phyloP scores from a whole-genome alignment of 2,329 filamentous ascomycete genomes.

The Aspergillus fumigatiaffinis region DNA sequence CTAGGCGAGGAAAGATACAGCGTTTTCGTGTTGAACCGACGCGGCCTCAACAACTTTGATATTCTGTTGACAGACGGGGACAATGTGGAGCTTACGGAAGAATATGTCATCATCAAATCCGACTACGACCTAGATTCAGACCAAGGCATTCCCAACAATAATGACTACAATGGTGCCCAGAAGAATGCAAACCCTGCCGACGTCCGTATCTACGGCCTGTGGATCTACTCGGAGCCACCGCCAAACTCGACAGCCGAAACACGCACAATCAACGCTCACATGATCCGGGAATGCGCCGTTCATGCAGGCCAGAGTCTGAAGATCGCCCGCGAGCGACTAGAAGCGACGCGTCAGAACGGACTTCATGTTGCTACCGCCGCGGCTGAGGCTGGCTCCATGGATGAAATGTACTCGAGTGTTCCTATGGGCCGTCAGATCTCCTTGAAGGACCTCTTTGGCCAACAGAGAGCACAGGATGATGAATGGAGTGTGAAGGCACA shows the following conservation, averaged over 20 bases:
- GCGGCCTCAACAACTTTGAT: slow-evolving; percentile 66
- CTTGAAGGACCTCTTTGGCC: slow-evolving; percentile 52
- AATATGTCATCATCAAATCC: slow-evolving; percentile 58
- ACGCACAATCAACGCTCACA: slow-evolving; percentile 49
- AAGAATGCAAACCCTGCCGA: slow-evolving; percentile 13
- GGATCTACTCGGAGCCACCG: slow-evolving; percentile 61
- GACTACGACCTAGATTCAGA: slow-evolving; percentile 29
- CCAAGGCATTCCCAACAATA: slow-evolving; percentile 2
- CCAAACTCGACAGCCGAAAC: slow-evolving; percentile 52
- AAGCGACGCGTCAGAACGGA: slow-evolving; percentile 31
- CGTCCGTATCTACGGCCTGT: slow-evolving; percentile 55
- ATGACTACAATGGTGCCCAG: slow-evolving; percentile 14
- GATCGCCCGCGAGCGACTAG: slow-evolving; percentile 38
- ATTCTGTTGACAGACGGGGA: slow-evolving; percentile 56
- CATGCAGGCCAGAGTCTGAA: slow-evolving; percentile 49
- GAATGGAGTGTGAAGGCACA: slow-evolving; percentile 49
- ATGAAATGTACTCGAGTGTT: slow-evolving; percentile 38
- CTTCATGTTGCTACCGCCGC: slow-evolving; percentile 30
- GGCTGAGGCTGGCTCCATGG: slow-evolving; percentile 20
- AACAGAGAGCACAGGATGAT: slow-evolving; percentile 51
- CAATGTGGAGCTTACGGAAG: slow-evolving; percentile 62
- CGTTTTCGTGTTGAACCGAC: slow-evolving; percentile 70
- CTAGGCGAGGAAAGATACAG: slow-evolving; percentile 47
- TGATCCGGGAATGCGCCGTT: slow-evolving; percentile 54
- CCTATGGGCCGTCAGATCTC: slow-evolving; percentile 53